These are phyloP conservation scores for Lippia alba DNA, from an alignment of 305 asterid species.

Conservation along the genomic window DNA sequence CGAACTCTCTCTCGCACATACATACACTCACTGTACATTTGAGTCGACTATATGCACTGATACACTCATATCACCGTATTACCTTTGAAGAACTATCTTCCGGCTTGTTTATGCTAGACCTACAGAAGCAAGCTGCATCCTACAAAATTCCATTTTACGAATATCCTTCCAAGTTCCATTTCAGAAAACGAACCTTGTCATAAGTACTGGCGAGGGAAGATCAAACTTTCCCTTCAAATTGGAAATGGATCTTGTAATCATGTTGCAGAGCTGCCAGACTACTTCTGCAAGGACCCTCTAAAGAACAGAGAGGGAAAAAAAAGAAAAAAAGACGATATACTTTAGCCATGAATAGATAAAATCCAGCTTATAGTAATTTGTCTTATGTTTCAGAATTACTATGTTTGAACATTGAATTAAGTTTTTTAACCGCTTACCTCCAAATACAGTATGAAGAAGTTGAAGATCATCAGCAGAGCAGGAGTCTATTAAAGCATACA, in stretches of 20 bases:
- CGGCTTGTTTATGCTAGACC: not conserved
- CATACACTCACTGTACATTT: not conserved
- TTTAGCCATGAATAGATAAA: constrained; percentile 6
- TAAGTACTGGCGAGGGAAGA: constrained; percentile 25
- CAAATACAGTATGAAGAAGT: constrained; percentile 79
- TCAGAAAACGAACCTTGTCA: constrained; percentile 20
- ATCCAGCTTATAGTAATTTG: not conserved
- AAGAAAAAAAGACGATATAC: constrained; percentile 12
- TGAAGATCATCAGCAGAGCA: constrained; percentile 86
- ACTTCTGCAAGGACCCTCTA: constrained; percentile 97
- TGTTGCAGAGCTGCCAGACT: constrained; percentile 67
- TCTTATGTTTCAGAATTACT: not conserved
- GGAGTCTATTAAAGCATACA: constrained; percentile 79
- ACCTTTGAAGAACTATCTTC: not conserved
- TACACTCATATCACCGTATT: not conserved
- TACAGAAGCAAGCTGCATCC: not conserved
- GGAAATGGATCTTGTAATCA: constrained; percentile 81
- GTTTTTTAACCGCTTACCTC: constrained; percentile 54
- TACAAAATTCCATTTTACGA: not conserved
- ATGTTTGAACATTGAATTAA: too few species aligned
- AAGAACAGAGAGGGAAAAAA: constrained; percentile 18
- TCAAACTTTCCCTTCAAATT: constrained; percentile 88
- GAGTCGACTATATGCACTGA: not conserved
- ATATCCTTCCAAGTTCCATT: not conserved
- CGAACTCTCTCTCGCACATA: not conserved